Conservation (phyloP, 129 eudicot genomes). For the Artemisia annua region DNA sequence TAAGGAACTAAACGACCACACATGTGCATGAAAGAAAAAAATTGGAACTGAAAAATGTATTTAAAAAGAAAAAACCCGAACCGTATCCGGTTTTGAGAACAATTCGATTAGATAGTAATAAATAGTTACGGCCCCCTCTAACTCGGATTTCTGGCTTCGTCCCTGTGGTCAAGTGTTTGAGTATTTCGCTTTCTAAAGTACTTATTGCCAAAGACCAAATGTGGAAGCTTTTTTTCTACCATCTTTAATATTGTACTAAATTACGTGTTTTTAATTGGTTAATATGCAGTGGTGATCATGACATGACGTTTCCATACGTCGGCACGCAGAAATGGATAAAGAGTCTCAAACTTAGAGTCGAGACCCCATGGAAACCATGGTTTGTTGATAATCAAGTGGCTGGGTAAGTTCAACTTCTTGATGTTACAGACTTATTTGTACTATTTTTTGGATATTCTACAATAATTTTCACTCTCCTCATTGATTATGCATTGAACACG, state of each 20-base stretch:
- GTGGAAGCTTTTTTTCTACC: too few species aligned
- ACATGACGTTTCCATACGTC: not conserved
- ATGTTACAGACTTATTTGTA: not conserved
- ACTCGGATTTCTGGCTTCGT: too few species aligned
- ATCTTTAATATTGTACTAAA: not conserved
- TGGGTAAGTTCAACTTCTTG: constrained; percentile 32
- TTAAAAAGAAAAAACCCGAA: too few species aligned
- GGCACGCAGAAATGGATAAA: not conserved
- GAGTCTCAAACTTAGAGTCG: not conserved
- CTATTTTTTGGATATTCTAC: not conserved
- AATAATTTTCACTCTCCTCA: not conserved
- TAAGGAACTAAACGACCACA: too few species aligned
- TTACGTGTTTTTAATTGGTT: constrained; percentile 1
- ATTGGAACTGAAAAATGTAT: too few species aligned
- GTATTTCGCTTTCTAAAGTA: too few species aligned
- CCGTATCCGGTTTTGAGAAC: too few species aligned
- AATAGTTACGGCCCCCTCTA: too few species aligned
- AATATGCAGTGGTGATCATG: not conserved
- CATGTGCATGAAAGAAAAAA: too few species aligned
- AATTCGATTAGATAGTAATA: too few species aligned
- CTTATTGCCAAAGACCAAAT: too few species aligned
- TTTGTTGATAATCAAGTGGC: constrained; percentile 38
- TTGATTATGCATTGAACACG: not conserved
- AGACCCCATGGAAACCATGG: constrained; percentile 5
- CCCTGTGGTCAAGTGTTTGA: too few species aligned